Evolutionary conservation across 2,329 filamentous ascomycete species (phyloP).

Genomic region (Canariomyces notabilis): DNA sequence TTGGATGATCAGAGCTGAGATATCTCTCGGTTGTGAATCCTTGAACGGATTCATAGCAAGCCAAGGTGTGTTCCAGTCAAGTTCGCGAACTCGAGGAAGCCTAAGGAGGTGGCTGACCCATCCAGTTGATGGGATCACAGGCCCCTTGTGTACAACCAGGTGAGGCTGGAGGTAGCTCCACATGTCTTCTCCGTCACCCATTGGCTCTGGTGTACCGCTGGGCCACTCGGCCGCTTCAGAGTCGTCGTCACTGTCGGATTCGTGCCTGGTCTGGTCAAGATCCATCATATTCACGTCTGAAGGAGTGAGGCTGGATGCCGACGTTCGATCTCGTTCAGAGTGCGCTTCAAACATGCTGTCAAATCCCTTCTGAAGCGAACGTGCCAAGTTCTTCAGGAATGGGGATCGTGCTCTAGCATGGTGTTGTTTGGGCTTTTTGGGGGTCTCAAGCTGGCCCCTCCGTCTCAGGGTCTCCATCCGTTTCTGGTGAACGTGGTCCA

Average conservation of each 20-base stretch:
- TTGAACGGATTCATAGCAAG: constrained; percentile 16
- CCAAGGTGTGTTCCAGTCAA: constrained; percentile 28
- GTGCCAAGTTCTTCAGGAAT: not conserved
- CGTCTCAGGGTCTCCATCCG: constrained; percentile 14
- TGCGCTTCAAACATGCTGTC: not conserved
- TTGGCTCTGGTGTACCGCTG: not conserved
- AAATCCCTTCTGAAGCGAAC: not conserved
- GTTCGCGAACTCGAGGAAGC: constrained; percentile 26
- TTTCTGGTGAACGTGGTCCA: constrained; percentile 20
- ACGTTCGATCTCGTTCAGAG: not conserved
- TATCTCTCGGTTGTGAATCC: constrained; percentile 26
- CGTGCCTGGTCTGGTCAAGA: not conserved
- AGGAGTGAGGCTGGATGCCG: not conserved
- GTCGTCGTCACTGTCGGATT: not conserved
- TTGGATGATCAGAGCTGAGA: constrained; percentile 29
- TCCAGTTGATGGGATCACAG: constrained; percentile 13
- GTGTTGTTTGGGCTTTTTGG: not conserved
- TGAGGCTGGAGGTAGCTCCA: constrained; percentile 29
- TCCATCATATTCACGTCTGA: constrained; percentile 4
- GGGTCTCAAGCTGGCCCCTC: too few species aligned
- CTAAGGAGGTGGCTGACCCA: constrained; percentile 24
- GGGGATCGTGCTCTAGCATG: not conserved
- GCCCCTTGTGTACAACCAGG: constrained; percentile 18
- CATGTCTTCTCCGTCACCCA: constrained; percentile 7
- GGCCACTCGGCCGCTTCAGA: not conserved